Percentiles rank a stretch among this genome's conserved stretches.
phyloP scores from a whole-genome alignment of 2,329 filamentous ascomycete species.

The Colletotrichum sp. region DNA sequence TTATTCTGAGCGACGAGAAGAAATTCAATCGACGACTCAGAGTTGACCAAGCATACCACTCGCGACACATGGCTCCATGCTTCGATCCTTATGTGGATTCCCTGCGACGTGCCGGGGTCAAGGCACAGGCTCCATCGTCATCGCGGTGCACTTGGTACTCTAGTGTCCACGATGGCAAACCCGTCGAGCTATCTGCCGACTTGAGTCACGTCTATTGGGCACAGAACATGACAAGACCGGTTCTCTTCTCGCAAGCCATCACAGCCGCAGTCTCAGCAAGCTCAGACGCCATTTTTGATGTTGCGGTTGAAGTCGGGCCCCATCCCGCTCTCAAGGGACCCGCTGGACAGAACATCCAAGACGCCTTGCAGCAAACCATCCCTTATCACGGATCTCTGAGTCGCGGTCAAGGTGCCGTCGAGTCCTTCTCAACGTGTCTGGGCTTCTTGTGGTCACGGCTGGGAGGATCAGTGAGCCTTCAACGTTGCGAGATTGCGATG shows the following conservation, averaged over 20 bases:
- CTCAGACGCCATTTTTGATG: background rate
- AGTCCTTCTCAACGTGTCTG: conserved; percentile 19
- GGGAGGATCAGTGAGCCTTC: background rate
- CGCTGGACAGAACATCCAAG: conserved; percentile 29
- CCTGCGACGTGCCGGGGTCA: background rate
- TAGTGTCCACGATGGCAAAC: background rate
- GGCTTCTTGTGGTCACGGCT: conserved; percentile 26
- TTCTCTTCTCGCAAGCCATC: conserved; percentile 28
- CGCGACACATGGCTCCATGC: conserved; percentile 28
- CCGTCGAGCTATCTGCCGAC: conserved; percentile 28
- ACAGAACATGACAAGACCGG: conserved; percentile 31
- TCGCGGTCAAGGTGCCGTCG: conserved; percentile 24
- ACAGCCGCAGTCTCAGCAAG: background rate
- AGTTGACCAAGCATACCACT: conserved; percentile 35
- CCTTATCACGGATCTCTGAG: conserved; percentile 27
- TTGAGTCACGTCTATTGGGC: conserved; percentile 39
- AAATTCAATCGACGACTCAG: conserved; percentile 25
- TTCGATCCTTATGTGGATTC: background rate
- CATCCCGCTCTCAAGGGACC: conserved; percentile 46
- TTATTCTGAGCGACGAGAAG: conserved; percentile 20
- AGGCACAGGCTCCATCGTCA: conserved; percentile 28
- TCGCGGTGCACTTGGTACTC: background rate
- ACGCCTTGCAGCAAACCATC: conserved; percentile 3
- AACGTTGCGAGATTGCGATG: background rate
- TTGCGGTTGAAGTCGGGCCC: conserved; percentile 36